Base-by-base conservation (phyloP, 176 grass and related monocot species). In the Tuctoria greenei region DNA sequence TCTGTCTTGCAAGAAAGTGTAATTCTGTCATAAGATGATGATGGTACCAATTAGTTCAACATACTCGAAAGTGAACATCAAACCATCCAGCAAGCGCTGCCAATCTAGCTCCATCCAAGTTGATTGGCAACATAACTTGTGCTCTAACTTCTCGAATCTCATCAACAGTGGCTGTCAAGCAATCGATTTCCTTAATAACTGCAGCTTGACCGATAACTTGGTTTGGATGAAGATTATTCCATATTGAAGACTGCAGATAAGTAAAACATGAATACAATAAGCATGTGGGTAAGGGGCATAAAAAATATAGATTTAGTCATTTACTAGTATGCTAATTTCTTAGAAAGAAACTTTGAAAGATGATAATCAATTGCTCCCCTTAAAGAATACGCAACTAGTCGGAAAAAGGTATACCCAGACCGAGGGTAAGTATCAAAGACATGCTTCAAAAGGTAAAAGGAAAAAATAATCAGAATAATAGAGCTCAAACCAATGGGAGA, bases 61-160 rank as follows among this genome's bases (percentile, higher is more conserved):
- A 77, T 92, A 95, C 95, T 69, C 79, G 86, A 82, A 99, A 99
- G 79, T 99, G 92, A 74, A 95, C 92, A 95, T 99, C 96, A 55
- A 99, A 99, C 96, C 96, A 99, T 64, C 96, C 96, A 84, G 96
- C 92, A 25, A 92, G 72, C 74, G 89, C 92, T 75, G 87, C 89
- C 52, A 92, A 31, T 74, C 87, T 90, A 79, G 87, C 65, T 78
- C 71, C 88, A 58, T 92, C 92, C 66, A 72, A 15, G 68, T 54
- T 88, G 64, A 99, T 90, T 44, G 92, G 78, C 47, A 86, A 65
- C 14, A 69, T 75, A 76, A 92, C 80, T 8, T 88, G 85, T 79
- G 89, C 73, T 59, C 61, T 80, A 79, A 99, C 83, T 70, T 83
- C 85, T 67, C 71, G 80, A 7, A 99, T 99, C 71, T 95, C 89